Evolutionary conservation across 345 rosid species (phyloP).

Genomic region (Pistacia atlantica): DNA sequence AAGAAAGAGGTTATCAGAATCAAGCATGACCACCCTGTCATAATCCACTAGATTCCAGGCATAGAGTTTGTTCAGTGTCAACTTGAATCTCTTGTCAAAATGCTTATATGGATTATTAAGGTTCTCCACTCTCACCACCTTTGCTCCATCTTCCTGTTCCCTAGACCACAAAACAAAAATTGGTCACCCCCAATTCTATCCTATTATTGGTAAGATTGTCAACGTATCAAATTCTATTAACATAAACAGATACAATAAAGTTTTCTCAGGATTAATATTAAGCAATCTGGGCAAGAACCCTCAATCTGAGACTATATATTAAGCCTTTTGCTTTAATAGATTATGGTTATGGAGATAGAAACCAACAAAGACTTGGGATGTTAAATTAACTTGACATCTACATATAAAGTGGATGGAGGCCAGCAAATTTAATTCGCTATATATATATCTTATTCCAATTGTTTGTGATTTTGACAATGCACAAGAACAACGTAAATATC

Average conservation of each 20-base stretch:
- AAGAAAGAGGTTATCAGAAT: conserved; percentile 89
- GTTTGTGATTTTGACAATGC: background rate
- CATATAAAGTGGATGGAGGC: too few relatives aligned
- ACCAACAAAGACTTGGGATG: too few relatives aligned
- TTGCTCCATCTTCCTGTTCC: conserved; percentile 85
- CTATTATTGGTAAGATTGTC: background rate
- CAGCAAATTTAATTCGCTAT: background rate
- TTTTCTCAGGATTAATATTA: too few relatives aligned
- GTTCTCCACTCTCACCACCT: conserved; percentile 82
- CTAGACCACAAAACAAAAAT: conserved; percentile 37
- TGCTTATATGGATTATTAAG: conserved; percentile 82
- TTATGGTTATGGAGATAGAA: too few relatives aligned
- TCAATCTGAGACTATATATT: too few relatives aligned
- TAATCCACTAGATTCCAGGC: conserved; percentile 87
- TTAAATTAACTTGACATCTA: too few relatives aligned
- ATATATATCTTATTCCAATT: background rate
- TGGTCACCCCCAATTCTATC: conserved; percentile 3
- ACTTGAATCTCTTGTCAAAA: conserved; percentile 75
- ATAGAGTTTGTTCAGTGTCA: conserved; percentile 87
- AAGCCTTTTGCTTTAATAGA: too few relatives aligned
- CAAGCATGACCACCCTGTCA: conserved; percentile 90
- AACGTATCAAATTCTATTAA: background rate
- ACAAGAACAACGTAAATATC: background rate
- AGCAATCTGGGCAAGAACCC: too few relatives aligned
- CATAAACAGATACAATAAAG: background rate